Base-by-base conservation (phyloP, 164 flowering plant genomes). In the Magnolia changhungtana region DNA sequence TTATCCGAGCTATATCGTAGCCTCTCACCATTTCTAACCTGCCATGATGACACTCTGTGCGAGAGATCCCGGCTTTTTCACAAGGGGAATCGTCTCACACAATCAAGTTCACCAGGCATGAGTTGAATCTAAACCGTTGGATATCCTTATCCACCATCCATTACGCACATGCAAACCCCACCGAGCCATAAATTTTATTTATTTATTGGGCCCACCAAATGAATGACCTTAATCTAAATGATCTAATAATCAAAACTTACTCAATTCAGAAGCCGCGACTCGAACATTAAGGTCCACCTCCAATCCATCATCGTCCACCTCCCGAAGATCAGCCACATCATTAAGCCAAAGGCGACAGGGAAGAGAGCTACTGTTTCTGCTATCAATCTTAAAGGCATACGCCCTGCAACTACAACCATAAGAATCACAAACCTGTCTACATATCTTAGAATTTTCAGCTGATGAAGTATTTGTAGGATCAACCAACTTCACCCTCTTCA, bases 371-470 rank as follows among this genome's bases (percentile, higher is more conserved):
- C 19, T 14, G 10, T 0, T 20, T 24, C 3, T 59, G 7, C 71
- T 14, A 9, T 2, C 6, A 19, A 29, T 31, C 6, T 66, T 77
- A 71, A 50, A 76, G 4, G 74, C 61, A 52, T 77, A 77, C 3
- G 70, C 78, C 1, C 64, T 52, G 69, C 78, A 77, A 64, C 67
- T 67, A 23, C 80, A 78, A 37, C 73, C 58, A 0, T 37, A 10
- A 67, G 4, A 8, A 24, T 11, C 13, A 14, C 69, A 67, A 14
- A 21, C 13, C 7, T 29, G 9, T 19, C 31, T 67, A 14, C 69
- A 67, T 24, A 3, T 8, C 5, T 1, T 24, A 45, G 14, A 9
- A 23, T 11, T 9, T 49, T 77, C 9, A 55, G 18, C 13, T 16
- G 18, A 16, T 11, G 45, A 37, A 64, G 7, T 8, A 20, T 2